phyloP scores from a whole-genome alignment of 1,284 basidiomycete genomes.

The Peniophora sp. region DNA sequence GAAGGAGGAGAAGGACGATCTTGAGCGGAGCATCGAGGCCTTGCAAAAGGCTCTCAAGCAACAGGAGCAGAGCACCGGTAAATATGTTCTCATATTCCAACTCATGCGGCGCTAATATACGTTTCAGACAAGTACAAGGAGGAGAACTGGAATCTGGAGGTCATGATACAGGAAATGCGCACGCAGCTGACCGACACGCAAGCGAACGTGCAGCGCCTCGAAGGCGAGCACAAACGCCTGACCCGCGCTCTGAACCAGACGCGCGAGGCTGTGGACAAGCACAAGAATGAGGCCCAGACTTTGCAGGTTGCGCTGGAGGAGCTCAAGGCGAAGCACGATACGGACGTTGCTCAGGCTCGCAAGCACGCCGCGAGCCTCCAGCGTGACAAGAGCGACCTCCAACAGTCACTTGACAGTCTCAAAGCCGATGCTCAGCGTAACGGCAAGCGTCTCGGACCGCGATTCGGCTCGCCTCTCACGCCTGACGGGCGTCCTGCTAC shows the following conservation, averaged over 20 bases:
- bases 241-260: slow-evolving; percentile 67
- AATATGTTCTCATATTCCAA: slow-evolving; percentile 15
- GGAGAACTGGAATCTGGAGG: slow-evolving; percentile 98
- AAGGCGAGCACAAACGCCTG: slow-evolving; percentile 79
- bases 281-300: slow-evolving; percentile 83
- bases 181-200: slow-evolving; percentile 65
- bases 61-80: slow-evolving; percentile 75
- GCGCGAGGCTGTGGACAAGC: slow-evolving; percentile 74
- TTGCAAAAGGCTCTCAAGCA: slow-evolving; percentile 62
- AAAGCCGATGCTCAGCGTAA: slow-evolving; percentile 63
- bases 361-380: slow-evolving; percentile 83
- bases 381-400: slow-evolving; percentile 88
- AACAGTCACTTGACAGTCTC: slow-evolving; percentile 70
- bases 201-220: slow-evolving; percentile 59
- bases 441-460: slow-evolving; percentile 42
- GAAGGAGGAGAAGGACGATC: slow-evolving; percentile 81
- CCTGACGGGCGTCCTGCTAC: slow-evolving; percentile 38
- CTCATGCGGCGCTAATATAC: neutral
- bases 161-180: slow-evolving; percentile 83
- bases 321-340: slow-evolving; percentile 86
- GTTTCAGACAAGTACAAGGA: slow-evolving; percentile 80
- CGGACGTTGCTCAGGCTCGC: slow-evolving; percentile 85
- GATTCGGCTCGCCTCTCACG: slow-evolving; percentile 63
- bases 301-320: slow-evolving; percentile 61
- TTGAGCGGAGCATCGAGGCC: slow-evolving; percentile 69